Conservation (phyloP, 768 basidiomycete species). For the Russula compacta region DNA sequence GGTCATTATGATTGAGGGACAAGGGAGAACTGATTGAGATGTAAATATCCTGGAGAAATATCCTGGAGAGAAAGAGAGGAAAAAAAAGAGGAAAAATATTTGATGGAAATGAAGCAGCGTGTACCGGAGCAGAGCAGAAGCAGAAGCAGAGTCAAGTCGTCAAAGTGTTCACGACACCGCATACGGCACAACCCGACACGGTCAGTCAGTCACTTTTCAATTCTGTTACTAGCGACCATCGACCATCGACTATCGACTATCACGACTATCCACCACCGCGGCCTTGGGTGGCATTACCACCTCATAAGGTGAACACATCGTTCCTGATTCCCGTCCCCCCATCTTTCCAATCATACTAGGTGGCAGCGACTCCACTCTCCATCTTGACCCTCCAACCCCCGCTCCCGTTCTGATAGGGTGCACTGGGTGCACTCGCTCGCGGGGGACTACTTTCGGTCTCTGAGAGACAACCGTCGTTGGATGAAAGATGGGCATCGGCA, state of each 20-base stretch:
- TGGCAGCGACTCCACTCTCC: conserved; percentile 9
- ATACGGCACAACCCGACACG: conserved; percentile 11
- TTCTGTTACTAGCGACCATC: too few relatives aligned
- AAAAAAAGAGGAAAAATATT: background rate
- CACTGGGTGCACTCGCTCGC: background rate
- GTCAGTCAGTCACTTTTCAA: background rate
- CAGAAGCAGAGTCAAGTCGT: too few relatives aligned
- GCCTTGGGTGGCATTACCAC: conserved; percentile 41
- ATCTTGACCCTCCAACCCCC: conserved; percentile 25
- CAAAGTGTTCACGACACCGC: background rate
- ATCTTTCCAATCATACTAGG: conserved; percentile 18
- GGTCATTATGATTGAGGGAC: conserved; percentile 48
- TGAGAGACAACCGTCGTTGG: conserved; percentile 13
- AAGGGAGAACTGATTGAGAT: background rate
- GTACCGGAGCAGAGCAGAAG: background rate
- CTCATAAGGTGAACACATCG: background rate
- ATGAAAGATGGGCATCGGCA: conserved; percentile 43
- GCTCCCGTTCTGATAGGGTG: background rate
- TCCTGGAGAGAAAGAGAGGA: background rate
- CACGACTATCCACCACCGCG: conserved; percentile 25
- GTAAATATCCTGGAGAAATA: conserved; percentile 2
- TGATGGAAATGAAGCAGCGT: background rate
- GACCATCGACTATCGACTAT: too few relatives aligned
- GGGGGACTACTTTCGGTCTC: background rate
- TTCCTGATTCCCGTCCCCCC: conserved; percentile 31